These are phyloP conservation scores for Pythium periplocum DNA, from an alignment of 352 stramenopile genomes.

Conservation along the genomic window DNA sequence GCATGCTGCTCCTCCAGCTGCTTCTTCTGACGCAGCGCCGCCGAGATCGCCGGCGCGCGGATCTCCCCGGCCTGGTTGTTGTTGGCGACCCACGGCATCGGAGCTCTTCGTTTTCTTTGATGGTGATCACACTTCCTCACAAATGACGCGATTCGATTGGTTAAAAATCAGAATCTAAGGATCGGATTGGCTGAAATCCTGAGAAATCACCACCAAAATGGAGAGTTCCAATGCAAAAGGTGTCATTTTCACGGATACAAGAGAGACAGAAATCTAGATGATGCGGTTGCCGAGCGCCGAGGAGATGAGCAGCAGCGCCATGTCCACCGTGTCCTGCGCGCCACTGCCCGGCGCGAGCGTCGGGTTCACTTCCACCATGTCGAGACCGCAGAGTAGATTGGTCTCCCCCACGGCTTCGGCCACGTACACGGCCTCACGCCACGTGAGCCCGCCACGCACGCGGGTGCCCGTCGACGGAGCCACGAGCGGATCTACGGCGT, in stretches of 20 bases:
- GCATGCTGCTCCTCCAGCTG: conserved; percentile 24
- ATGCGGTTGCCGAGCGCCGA: conserved; percentile 92
- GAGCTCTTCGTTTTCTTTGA: not conserved
- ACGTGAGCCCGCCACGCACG: conserved; percentile 94
- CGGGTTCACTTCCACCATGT: conserved; percentile 97
- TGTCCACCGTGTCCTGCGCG: conserved; percentile 90
- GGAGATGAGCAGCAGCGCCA: conserved; percentile 90
- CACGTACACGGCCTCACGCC: conserved; percentile 96
- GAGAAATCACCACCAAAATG: not conserved
- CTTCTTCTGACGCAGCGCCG: conserved; percentile 47
- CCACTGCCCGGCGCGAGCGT: conserved; percentile 83
- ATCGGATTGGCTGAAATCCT: not conserved
- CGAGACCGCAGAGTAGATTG: conserved; percentile 82
- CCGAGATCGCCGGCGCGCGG: conserved; percentile 61
- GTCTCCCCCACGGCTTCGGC: conserved; percentile 90
- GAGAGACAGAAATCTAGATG: conserved; percentile 41
- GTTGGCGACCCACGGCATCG: conserved; percentile 81
- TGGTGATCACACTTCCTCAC: too few relatives aligned
- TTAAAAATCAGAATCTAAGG: not conserved
- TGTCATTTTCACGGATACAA: too few relatives aligned
- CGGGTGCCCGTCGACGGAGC: conserved; percentile 94
- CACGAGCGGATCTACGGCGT: conserved; percentile 94
- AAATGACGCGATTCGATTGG: not conserved
- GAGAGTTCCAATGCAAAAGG: not conserved
- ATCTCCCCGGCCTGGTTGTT: conserved; percentile 82